Evolutionary conservation across 768 basidiomycete genomes (phyloP), one percentile per base, ranked within the genome.

Genomic region (Mycena indigotica): DNA sequence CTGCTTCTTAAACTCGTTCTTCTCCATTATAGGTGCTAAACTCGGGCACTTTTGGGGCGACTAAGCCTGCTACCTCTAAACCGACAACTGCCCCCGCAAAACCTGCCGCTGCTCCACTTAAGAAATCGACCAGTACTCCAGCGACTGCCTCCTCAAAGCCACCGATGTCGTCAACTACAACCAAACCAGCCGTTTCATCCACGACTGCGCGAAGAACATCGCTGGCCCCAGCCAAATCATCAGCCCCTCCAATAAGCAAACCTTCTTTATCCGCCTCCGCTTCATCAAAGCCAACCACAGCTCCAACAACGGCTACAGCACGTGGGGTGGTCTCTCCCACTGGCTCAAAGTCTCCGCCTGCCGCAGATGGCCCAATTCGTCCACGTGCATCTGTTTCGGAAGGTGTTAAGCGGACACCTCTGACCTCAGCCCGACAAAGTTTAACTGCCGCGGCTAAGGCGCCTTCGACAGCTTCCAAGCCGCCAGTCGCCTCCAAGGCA

Each of bases 351-450:
- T n/a, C n/a, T n/a, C n/a, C n/a, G n/a, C 65, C 76, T 4, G 68
- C 67, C 46, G 39, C 71, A n/a, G 58, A 64, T 23, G 62, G 75
- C 12, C n/a, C 60, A 26, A 52, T 77, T 46, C 82, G 85, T 19
- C 86, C 90, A 56, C 85, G 88, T 61, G 84, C 88, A 23, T 79
- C 84, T 16, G 78, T 91, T 38, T 84, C 89, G 16, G 89, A 89
- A 24, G 82, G 81, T 25, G 79, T 82, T 30, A 86, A 78, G 72
- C 83, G 82, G 64, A 69, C 82, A 5, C 72, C 73, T 28, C 62
- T 75, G 24, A 70, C 73, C 13, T 44, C 41, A 24, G 73, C 81
- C 23, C 75, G 78, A 29, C 73, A 75, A 55, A 83, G 73, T 65
- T 57, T 81, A 32, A 55, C 81, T 25, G 67, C 72, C 26, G 63